Percentiles rank a stretch among this genome's conserved stretches.
These are phyloP conservation scores for Eutypella sp. DNA, from an alignment of 2,329 filamentous ascomycete genomes.

Conservation along the genomic window DNA sequence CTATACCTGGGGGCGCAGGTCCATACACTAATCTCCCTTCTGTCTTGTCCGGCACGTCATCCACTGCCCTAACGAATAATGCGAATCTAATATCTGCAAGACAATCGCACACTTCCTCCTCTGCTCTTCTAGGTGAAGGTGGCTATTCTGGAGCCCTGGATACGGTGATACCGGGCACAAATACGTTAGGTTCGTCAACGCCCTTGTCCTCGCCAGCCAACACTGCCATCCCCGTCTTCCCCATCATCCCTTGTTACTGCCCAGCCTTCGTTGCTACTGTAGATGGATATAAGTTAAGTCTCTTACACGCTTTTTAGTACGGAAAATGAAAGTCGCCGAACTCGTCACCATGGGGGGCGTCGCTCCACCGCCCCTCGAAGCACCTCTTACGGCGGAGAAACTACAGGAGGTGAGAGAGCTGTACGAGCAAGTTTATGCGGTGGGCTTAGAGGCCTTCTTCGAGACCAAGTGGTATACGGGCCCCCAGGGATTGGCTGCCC, in stretches of 20 bases:
- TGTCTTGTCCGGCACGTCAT: constrained; percentile 21
- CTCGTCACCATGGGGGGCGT: constrained; percentile 61
- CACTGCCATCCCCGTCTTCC: constrained; percentile 14
- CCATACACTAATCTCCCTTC: constrained; percentile 22
- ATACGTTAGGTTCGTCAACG: constrained; percentile 31
- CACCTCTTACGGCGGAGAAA: constrained; percentile 45
- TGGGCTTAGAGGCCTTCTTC: constrained; percentile 68
- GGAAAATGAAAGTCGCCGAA: constrained; percentile 68
- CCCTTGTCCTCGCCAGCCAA: constrained; percentile 25
- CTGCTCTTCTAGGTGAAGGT: constrained; percentile 34
- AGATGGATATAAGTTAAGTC: constrained; percentile 41
- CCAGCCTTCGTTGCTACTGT: no score
- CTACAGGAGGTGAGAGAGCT: constrained; percentile 65
- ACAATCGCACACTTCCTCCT: constrained; percentile 23
- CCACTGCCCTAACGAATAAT: constrained; percentile 20
- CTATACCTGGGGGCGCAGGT: constrained; percentile 17
- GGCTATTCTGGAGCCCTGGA: constrained; percentile 61
- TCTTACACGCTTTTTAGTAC: constrained; percentile 43
- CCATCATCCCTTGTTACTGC: no score
- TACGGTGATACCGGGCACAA: constrained; percentile 53
- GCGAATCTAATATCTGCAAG: constrained; percentile 28
- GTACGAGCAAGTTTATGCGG: constrained; percentile 72
- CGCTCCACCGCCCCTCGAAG: constrained; percentile 49
- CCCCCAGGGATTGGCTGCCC: constrained; percentile 37
- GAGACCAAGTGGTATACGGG: constrained; percentile 78